A percentile compares a stretch with the other conserved stretches of the same genome.
Conservation (phyloP, 2,329 filamentous ascomycete genomes). For the Cytospora schulzeri region DNA sequence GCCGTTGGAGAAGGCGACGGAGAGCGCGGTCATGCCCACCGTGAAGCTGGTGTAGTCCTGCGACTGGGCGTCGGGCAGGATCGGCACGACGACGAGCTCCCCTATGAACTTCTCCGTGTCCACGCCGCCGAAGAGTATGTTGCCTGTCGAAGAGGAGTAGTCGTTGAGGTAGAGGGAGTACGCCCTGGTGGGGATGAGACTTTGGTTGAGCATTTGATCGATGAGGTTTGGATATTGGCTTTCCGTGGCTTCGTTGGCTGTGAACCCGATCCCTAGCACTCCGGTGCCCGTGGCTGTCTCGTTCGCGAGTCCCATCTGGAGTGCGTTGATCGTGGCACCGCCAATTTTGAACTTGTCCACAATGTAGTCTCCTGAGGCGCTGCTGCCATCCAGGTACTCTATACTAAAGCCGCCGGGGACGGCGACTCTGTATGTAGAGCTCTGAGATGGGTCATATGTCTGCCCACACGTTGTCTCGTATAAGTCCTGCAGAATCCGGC, state of each 20-base stretch:
- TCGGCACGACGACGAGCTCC: conserved; percentile 55
- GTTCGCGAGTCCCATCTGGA: conserved; percentile 59
- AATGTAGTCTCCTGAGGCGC: conserved; percentile 59
- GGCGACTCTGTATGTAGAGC: conserved; percentile 51
- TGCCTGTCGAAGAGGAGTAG: conserved; percentile 58
- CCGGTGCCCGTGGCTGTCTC: conserved; percentile 54
- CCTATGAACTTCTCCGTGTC: conserved; percentile 69
- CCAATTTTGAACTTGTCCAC: conserved; percentile 56
- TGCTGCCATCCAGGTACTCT: conserved; percentile 60
- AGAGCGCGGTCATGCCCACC: conserved; percentile 40
- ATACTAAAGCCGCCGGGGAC: conserved; percentile 56
- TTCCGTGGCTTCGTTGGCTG: conserved; percentile 49
- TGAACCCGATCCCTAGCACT: conserved; percentile 62
- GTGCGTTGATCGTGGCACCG: conserved; percentile 48
- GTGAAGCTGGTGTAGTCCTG: conserved; percentile 45
- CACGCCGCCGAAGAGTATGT: conserved; percentile 69
- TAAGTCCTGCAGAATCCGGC: conserved; percentile 36
- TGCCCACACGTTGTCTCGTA: conserved; percentile 42
- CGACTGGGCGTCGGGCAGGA: conserved; percentile 49
- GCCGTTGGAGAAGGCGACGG: conserved; percentile 44
- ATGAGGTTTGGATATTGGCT: conserved; percentile 60
- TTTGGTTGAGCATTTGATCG: conserved; percentile 63
- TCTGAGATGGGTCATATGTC: conserved; percentile 49
- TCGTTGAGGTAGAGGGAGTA: conserved; percentile 69
- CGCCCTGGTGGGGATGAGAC: conserved; percentile 62